A percentile compares a stretch with the other conserved stretches of the same genome.
Conservation (phyloP, 164 flowering plant genomes). For the Stephania cephalantha region DNA sequence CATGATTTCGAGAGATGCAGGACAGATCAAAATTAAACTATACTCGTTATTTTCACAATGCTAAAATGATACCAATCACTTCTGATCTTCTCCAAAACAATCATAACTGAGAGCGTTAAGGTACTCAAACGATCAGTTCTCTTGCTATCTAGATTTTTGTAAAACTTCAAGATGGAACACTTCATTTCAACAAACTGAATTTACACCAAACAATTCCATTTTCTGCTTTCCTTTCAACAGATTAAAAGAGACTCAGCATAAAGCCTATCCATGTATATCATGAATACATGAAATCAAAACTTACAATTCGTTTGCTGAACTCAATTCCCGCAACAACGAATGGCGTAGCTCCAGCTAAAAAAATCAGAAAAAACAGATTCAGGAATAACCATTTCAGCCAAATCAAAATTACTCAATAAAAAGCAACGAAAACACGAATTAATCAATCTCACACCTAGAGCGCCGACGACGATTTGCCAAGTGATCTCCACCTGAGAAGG, state of each 20-base stretch:
- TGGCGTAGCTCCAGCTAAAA: slow-evolving; percentile 82
- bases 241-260: neutral
- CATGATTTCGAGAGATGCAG: neutral
- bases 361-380: neutral
- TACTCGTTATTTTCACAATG: neutral
- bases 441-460: slow-evolving; percentile 36
- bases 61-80: neutral
- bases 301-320: slow-evolving; percentile 84
- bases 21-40: neutral
- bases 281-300: slow-evolving; percentile 10
- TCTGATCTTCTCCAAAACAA: neutral
- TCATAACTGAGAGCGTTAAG: neutral
- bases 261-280: neutral
- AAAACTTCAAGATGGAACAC: neutral
- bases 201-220: neutral
- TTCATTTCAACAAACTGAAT: neutral
- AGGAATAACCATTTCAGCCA: neutral
- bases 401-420: neutral
- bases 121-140: neutral
- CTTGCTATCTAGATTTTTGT: neutral
- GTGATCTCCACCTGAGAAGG: slow-evolving; percentile 36
- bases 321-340: slow-evolving; percentile 88
- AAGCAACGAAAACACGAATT: neutral
- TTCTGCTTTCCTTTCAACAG: neutral
- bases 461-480: slow-evolving; percentile 70